These are phyloP conservation scores for Lyophyllum shimeji DNA, from an alignment of 768 basidiomycete genomes.

Conservation along the genomic window DNA sequence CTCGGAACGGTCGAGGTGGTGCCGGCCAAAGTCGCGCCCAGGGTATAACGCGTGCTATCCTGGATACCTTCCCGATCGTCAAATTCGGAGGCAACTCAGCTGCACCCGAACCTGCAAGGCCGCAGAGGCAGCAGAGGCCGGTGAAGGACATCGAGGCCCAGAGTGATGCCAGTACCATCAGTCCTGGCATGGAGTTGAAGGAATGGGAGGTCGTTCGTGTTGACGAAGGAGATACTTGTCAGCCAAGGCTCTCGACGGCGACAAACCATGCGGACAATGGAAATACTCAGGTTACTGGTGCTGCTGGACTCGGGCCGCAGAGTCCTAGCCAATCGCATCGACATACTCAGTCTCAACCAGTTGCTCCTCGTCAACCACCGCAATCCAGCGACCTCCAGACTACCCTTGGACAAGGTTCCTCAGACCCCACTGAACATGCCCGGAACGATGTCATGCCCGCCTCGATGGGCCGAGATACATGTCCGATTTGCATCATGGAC, in stretches of 20 bases:
- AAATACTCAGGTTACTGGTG: background rate
- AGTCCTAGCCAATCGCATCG: background rate
- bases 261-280: background rate
- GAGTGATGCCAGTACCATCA: background rate
- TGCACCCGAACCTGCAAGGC: background rate
- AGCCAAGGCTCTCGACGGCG: background rate
- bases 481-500: conserved; percentile 93
- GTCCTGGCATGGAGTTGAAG: conserved; percentile 10
- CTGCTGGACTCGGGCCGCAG: background rate
- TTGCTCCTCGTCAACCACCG: background rate
- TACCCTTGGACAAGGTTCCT: conserved; percentile 22
- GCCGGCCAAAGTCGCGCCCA: conserved; percentile 66
- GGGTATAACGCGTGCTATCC: conserved; percentile 89
- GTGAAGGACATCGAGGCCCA: conserved; percentile 29
- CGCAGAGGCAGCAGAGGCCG: background rate
- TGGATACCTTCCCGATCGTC: conserved; percentile 94
- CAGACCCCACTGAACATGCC: conserved; percentile 8
- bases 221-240: background rate
- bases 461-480: conserved; percentile 79
- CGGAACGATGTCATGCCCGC: conserved; percentile 52
- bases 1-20: conserved; percentile 35
- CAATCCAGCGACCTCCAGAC: background rate
- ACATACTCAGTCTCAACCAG: background rate
- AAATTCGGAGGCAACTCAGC: conserved; percentile 58
- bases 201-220: conserved; percentile 17